Base-by-base conservation (phyloP, 257 asterid species). In the Salvia miltiorrhiza region DNA sequence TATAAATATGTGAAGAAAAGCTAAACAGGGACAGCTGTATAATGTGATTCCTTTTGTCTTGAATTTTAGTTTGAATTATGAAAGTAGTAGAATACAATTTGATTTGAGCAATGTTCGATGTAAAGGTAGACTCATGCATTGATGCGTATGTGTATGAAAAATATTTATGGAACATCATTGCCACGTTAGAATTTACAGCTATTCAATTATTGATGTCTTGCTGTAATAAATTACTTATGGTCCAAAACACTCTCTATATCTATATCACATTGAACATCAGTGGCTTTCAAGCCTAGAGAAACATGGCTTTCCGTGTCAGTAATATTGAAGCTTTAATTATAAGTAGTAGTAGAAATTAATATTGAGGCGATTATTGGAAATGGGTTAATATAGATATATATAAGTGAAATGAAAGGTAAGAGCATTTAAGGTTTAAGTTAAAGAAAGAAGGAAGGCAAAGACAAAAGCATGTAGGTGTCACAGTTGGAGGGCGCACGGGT, bases 391-490 rank as follows among this genome's bases (percentile, higher is more conserved):
- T 30, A 30, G 35, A 30, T 28, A 28, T 28, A 28, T 28, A 28
- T 30, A 7, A 30, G 5, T 30, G 35, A 30, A 30, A 30, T 3
- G 35, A 30, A 30, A 30, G 1, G 35, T 30, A 30, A n/a, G n/a
- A n/a, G n/a, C n/a, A n/a, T n/a, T n/a, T n/a, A n/a, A n/a, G n/a
- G n/a, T n/a, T n/a, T n/a, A n/a, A n/a, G n/a, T n/a, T n/a, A n/a
- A n/a, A n/a, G n/a, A n/a, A n/a, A n/a, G 35, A 30, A 30, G 26
- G 65, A 41, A 6, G 45, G 44, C 45, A 4, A 37, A 44, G 80
- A 65, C 55, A 70, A 74, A 73, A 47, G 20, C 19, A 54, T 10
- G 65, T 49, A 74, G 80, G 76, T 77, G 80, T 73, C 75, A 11
- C 60, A 35, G 41, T 64, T 76, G 52, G 63, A 6, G 33, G 63